Evolutionary conservation across 371 early-diverging fungal species (phyloP).

Genomic region (Funneliformis caledonium): DNA sequence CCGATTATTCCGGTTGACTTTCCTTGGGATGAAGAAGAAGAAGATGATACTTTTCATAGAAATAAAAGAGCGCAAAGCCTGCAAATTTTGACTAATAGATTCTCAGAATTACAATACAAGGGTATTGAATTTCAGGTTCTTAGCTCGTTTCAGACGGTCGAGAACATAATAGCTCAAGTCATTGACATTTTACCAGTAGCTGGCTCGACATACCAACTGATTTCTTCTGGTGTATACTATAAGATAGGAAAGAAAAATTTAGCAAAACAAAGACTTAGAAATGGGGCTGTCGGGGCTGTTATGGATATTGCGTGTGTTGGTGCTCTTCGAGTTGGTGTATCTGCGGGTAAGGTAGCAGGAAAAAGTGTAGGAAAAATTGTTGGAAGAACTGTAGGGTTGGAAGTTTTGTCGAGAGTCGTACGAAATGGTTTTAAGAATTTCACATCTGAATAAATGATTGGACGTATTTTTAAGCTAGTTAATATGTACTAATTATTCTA

Average conservation of each 20-base stretch:
- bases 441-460: too few relatives aligned
- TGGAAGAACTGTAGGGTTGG: too few relatives aligned
- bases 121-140: neutral
- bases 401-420: too few relatives aligned
- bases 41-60: neutral
- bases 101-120: neutral
- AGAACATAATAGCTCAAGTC: neutral
- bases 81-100: neutral
- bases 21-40: neutral
- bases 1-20: slow-evolving; percentile 22
- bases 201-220: neutral
- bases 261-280: neutral
- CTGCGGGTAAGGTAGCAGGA: too few relatives aligned
- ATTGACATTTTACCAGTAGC: neutral
- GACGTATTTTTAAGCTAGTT: too few relatives aligned
- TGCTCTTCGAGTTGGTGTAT: too few relatives aligned
- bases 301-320: too few relatives aligned
- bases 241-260: neutral
- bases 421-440: too few relatives aligned
- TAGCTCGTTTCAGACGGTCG: neutral
- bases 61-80: neutral
- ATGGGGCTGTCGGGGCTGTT: neutral
- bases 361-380: too few relatives aligned
- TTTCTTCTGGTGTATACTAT: slow-evolving; percentile 11
- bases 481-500: too few relatives aligned